Evolutionary conservation across 225 moss, liverwort and hornwort species (phyloP).

Genomic region (Antitrichia curtipendula): DNA sequence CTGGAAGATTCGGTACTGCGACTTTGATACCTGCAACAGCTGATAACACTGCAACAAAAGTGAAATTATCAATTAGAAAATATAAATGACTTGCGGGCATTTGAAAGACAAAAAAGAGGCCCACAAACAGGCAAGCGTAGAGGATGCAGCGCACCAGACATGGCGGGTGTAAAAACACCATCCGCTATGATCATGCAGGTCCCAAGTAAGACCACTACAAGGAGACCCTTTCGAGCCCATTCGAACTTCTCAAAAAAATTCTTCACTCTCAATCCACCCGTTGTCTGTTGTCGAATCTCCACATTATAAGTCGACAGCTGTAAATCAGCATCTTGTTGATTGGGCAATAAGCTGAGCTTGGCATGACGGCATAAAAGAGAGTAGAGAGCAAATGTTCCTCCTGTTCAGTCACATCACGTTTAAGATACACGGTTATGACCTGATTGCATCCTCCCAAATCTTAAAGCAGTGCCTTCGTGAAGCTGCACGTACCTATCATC

Average conservation of each 20-base stretch:
- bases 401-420: background rate
- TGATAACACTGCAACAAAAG: slow-evolving; percentile 47
- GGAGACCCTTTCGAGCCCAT: slow-evolving; percentile 27
- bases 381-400: slow-evolving; percentile 79
- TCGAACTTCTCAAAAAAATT: slow-evolving; percentile 34
- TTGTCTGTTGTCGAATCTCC: background rate
- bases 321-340: slow-evolving; percentile 53
- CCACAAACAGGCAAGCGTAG: background rate
- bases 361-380: slow-evolving; percentile 68
- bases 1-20: slow-evolving; percentile 39
- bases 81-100: background rate
- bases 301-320: slow-evolving; percentile 62
- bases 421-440: background rate
- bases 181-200: slow-evolving; percentile 77
- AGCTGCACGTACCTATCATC: background rate
- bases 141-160: slow-evolving; percentile 27
- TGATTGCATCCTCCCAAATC: background rate
- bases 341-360: slow-evolving; percentile 56
- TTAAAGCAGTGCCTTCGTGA: background rate
- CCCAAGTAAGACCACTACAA: slow-evolving; percentile 49
- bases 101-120: background rate
- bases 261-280: slow-evolving; percentile 23
- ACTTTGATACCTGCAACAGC: slow-evolving; percentile 68
- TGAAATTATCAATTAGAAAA: background rate
- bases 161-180: slow-evolving; percentile 75